These are phyloP conservation scores for Barnettozyma salicaria DNA, from an alignment of 805 yeast species.

Conservation along the genomic window DNA sequence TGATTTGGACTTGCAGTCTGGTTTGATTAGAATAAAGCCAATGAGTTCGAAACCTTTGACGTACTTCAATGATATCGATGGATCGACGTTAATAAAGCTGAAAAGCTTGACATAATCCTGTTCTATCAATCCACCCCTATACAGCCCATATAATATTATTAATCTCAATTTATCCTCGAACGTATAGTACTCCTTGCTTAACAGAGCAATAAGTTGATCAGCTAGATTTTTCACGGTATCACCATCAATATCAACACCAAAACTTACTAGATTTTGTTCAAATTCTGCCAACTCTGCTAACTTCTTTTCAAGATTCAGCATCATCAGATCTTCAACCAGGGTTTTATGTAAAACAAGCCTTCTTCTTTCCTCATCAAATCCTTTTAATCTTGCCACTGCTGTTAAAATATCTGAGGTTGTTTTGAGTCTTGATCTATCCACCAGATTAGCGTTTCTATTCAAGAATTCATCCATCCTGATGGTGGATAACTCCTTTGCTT, in stretches of 20 bases:
- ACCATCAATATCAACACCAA: slow-evolving; percentile 66
- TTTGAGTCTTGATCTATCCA: slow-evolving; percentile 58
- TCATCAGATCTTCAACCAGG: slow-evolving; percentile 59
- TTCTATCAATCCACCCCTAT: slow-evolving; percentile 75
- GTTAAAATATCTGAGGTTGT: slow-evolving; percentile 67
- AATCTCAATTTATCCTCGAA: slow-evolving; percentile 68
- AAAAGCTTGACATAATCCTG: slow-evolving; percentile 67
- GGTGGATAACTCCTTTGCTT: slow-evolving; percentile 57
- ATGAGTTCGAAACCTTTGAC: slow-evolving; percentile 52
- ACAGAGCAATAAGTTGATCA: slow-evolving; percentile 50
- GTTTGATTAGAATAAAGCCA: slow-evolving; percentile 52
- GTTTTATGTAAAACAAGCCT: slow-evolving; percentile 54
- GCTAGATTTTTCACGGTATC: slow-evolving; percentile 52
- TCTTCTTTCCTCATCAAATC: slow-evolving; percentile 62
- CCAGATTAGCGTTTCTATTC: slow-evolving; percentile 67
- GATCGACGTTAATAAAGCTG: slow-evolving; percentile 43
- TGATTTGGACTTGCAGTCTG: slow-evolving; percentile 35
- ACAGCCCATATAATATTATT: slow-evolving; percentile 67
- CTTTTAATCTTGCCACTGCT: slow-evolving; percentile 64
- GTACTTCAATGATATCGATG: slow-evolving; percentile 42
- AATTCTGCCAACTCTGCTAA: slow-evolving; percentile 73
- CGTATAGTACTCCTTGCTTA: slow-evolving; percentile 44
- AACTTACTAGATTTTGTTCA: slow-evolving; percentile 77
- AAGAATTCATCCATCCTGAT: slow-evolving; percentile 58
- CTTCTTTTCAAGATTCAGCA: slow-evolving; percentile 48